These are phyloP conservation scores for Coffea humblotiana DNA, from an alignment of 305 asterid genomes.

Conservation along the genomic window DNA sequence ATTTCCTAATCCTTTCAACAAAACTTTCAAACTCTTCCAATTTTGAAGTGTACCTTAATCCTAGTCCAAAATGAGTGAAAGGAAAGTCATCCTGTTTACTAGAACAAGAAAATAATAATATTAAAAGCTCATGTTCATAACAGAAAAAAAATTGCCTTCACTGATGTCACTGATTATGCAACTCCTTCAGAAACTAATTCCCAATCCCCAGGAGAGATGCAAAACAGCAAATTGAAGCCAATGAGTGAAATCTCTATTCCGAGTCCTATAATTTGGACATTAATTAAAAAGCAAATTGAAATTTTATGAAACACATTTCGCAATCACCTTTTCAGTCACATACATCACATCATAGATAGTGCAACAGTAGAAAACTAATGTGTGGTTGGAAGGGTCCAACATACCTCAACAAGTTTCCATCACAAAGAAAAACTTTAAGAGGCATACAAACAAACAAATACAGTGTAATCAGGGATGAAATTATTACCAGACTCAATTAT, in stretches of 20 bases:
- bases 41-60: conserved; percentile 75
- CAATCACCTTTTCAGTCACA: no score
- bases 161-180: neutral
- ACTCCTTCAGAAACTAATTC: neutral
- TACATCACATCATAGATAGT: no score
- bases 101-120: neutral
- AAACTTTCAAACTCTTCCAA: conserved; percentile 89
- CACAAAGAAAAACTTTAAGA: neutral
- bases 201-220: neutral
- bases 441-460: neutral
- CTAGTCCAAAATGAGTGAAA: conserved; percentile 45
- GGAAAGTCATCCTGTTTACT: neutral
- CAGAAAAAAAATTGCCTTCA: neutral
- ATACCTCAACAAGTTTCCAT: neutral
- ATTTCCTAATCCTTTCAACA: conserved; percentile 82
- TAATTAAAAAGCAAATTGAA: no score
- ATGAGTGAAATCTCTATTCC: neutral
- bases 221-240: neutral
- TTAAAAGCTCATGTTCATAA: conserved; percentile 1
- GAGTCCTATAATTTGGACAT: no score
- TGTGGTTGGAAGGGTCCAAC: neutral
- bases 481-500: neutral
- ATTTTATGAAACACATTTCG: no score
- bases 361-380: no score
- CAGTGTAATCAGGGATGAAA: neutral